These are phyloP conservation scores for Syzygium malaccense DNA, from an alignment of 441 rosid genomes.

Conservation along the genomic window DNA sequence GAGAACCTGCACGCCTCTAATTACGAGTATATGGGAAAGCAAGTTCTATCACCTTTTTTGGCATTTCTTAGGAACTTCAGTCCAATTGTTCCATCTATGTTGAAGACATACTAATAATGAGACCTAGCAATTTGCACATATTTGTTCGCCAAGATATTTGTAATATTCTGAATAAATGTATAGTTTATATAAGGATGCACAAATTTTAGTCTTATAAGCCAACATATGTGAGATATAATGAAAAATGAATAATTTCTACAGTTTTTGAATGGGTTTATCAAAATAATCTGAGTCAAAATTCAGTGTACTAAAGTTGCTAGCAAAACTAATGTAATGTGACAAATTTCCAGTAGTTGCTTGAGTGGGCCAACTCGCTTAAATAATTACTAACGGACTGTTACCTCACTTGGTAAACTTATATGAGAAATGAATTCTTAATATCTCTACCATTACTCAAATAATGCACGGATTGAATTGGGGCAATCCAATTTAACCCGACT, in stretches of 20 bases:
- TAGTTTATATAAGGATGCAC: not conserved
- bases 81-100: not conserved
- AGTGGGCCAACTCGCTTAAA: not conserved
- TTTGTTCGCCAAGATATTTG: not conserved
- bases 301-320: not conserved
- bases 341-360: not conserved
- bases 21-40: not conserved
- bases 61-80: not conserved
- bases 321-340: not conserved
- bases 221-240: not conserved
- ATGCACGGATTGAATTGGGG: not conserved
- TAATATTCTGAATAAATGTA: not conserved
- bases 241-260: not conserved
- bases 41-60: not conserved
- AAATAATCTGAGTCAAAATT: not conserved
- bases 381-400: not conserved
- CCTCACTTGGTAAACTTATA: not conserved
- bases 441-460: not conserved
- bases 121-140: not conserved
- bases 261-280: not conserved
- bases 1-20: not conserved
- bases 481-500: not conserved
- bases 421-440: not conserved
- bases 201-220: not conserved
- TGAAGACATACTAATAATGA: too few species aligned